Base-by-base conservation (phyloP, 1,284 basidiomycete species). In the Athelia psychrophila region DNA sequence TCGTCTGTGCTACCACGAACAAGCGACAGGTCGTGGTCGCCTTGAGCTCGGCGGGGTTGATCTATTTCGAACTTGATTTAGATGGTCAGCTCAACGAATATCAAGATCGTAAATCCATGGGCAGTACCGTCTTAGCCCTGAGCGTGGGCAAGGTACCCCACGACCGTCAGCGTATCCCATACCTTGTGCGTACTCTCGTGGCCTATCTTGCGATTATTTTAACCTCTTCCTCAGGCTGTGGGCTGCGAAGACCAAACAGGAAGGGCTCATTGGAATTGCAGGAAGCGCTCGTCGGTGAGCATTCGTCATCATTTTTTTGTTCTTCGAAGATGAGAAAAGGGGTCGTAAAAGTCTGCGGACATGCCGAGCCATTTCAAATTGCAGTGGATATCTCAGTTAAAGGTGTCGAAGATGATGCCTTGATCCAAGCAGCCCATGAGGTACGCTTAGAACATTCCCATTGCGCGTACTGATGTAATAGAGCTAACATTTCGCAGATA, bases 191-290 rank as follows among this genome's bases (percentile, higher is more conserved):
- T 74, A 16, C 32, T 58, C 3, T 45, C 56, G 10, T 44, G 36
- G 58, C 3, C 44, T 57, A 9, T 44, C 36, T 50, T 8, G 12
- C 50, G 24, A 32, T 20, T 16, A 16, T 49, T 18, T 42, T 32
- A 33, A 3, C 49, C 56, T 40, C 38, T 42, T 47, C 49, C 49
- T 10, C 64, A 95, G 89, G 96, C 97, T 36, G 96, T 99, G 33
- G 97, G 97, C 23, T 99, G 97, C 64, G 96, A 98, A 66, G 96
- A 99, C 62, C 93, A 97, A 64, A 99, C 97, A 5, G 96, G 95
- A 99, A 60, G 97, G 97, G 23, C 70, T 99, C 59, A 98, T 99
- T 63, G 97, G 95, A 52, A 95, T 99, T 54, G 84, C 93, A 25
- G 95, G 95, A 15, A 98, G 93, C 65, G 86, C 93, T 8, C 77